Evolutionary conservation across 352 stramenopile species (phyloP).

Genomic region (Phytopythium ostracodes): DNA sequence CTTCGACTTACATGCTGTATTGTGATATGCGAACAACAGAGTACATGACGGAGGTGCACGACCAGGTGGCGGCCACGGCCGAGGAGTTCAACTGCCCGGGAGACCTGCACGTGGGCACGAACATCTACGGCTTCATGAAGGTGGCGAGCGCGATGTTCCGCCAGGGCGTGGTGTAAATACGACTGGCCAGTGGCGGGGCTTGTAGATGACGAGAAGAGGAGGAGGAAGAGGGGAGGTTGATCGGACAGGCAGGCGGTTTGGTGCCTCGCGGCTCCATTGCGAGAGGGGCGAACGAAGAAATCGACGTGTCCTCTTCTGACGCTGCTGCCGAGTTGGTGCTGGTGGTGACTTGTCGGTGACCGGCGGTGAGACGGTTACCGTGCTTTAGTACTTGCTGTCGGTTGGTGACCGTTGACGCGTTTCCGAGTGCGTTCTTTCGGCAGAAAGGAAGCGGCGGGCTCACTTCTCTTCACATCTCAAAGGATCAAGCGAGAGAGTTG

Average conservation of each 20-base stretch:
- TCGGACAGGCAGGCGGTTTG: background rate
- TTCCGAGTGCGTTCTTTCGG: background rate
- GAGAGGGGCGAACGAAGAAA: background rate
- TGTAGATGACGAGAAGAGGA: background rate
- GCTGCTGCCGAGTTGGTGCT: background rate
- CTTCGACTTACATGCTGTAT: conserved; percentile 2
- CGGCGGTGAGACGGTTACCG: background rate
- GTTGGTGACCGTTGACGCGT: background rate
- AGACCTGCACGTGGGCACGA: conserved; percentile 88
- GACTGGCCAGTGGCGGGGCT: background rate
- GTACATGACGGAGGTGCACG: conserved; percentile 77
- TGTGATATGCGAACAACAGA: conserved; percentile 27
- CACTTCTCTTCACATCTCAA: background rate
- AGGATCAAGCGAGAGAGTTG: background rate
- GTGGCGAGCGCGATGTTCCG: conserved; percentile 97
- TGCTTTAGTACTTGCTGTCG: background rate
- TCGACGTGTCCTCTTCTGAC: background rate
- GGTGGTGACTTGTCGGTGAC: background rate
- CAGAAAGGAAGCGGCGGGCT: background rate
- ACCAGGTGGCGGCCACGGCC: conserved; percentile 61
- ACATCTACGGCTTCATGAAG: conserved; percentile 96
- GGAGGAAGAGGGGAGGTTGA: background rate
- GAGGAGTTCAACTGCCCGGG: conserved; percentile 75
- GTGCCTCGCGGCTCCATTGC: background rate
- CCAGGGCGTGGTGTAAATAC: conserved; percentile 93